Percentiles rank a stretch among this genome's conserved stretches.
Evolutionary conservation across 2,329 filamentous ascomycete genomes (phyloP).

Genomic region (Ceratocystis albifundus): DNA sequence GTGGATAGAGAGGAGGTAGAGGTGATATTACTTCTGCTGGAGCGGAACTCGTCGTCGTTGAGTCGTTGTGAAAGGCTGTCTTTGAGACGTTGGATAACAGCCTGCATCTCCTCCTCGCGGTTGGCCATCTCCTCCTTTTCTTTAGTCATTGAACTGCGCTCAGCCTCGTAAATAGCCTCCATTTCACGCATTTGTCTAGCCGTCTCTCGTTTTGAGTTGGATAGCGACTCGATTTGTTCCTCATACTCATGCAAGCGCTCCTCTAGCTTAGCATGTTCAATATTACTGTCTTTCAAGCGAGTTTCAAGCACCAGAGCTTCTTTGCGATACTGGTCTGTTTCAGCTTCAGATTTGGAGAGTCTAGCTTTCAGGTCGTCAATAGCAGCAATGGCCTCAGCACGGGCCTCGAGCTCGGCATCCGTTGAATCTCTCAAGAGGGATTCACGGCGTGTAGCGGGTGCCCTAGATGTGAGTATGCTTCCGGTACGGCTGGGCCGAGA

Average conservation of each 20-base stretch:
- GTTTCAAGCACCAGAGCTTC: conserved; percentile 76
- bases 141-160: conserved; percentile 74
- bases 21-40: conserved; percentile 21
- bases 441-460: conserved; percentile 51
- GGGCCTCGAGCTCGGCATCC: conserved; percentile 55
- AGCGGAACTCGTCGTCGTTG: conserved; percentile 31
- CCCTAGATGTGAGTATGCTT: conserved; percentile 61
- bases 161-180: conserved; percentile 83
- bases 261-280: conserved; percentile 76
- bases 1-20: neutral
- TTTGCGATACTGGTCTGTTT: conserved; percentile 69
- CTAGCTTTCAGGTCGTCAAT: conserved; percentile 78
- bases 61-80: conserved; percentile 73
- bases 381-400: conserved; percentile 65
- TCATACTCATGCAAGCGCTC: conserved; percentile 79
- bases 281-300: conserved; percentile 70
- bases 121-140: conserved; percentile 82
- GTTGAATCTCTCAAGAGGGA: conserved; percentile 35
- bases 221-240: conserved; percentile 66
- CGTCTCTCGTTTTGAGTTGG: conserved; percentile 74
- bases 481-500: conserved; percentile 48
- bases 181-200: conserved; percentile 78
- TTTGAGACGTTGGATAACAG: conserved; percentile 82
- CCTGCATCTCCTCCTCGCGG: conserved; percentile 81
- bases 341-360: conserved; percentile 65